phyloP scores from a whole-genome alignment of 352 stramenopile genomes.

The Phytophthora rubi region DNA sequence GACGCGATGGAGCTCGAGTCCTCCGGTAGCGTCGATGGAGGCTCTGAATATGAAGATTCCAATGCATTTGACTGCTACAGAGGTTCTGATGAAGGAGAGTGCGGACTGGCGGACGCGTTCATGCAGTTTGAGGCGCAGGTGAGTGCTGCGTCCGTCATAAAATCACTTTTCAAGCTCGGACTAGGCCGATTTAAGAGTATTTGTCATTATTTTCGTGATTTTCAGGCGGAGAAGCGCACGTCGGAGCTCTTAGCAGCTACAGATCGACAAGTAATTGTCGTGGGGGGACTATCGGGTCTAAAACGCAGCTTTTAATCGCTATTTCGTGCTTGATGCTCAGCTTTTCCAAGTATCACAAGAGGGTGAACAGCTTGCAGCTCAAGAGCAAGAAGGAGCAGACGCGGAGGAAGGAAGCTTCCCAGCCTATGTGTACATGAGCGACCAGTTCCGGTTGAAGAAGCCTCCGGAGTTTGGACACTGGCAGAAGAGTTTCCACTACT shows the following conservation, averaged over 20 bases:
- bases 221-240: slow-evolving; percentile 51
- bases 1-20: slow-evolving; percentile 23
- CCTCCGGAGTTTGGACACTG: slow-evolving; percentile 55
- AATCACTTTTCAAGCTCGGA: background rate
- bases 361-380: slow-evolving; percentile 3
- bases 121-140: slow-evolving; percentile 62
- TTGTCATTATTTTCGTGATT: slow-evolving; percentile 5
- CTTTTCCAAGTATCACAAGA: slow-evolving; percentile 22
- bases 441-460: slow-evolving; percentile 48
- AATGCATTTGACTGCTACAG: background rate
- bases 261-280: slow-evolving; percentile 34
- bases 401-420: slow-evolving; percentile 22
- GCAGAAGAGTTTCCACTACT: slow-evolving; percentile 56
- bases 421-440: slow-evolving; percentile 56
- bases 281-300: background rate
- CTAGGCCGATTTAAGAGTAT: background rate
- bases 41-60: slow-evolving; percentile 16
- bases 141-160: background rate
- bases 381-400: background rate
- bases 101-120: slow-evolving; percentile 54
- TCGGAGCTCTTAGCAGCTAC: slow-evolving; percentile 44
- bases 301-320: background rate
- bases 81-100: slow-evolving; percentile 29
- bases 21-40: slow-evolving; percentile 12
- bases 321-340: slow-evolving; percentile 14